Evolutionary conservation across 345 rosid species (phyloP).

Genomic region (Noccaea bulbosa): DNA sequence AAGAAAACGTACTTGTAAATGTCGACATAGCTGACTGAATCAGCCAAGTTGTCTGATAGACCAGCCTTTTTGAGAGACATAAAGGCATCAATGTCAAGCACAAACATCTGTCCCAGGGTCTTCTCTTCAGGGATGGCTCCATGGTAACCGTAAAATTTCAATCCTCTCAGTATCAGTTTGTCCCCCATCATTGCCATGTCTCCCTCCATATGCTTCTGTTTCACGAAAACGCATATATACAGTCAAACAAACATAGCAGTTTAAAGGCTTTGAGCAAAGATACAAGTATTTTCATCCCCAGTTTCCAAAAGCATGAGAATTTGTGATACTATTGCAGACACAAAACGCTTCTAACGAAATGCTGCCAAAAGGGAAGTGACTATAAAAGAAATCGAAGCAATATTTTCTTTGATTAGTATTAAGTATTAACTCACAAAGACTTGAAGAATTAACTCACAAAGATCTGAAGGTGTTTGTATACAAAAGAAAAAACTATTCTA

Average conservation of each 20-base stretch:
- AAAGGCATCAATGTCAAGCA: slow-evolving; percentile 88
- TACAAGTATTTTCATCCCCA: too few relatives aligned
- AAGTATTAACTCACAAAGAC: too few relatives aligned
- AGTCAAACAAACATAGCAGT: not conserved
- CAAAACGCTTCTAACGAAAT: too few relatives aligned
- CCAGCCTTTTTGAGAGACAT: slow-evolving; percentile 77
- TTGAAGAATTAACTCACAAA: too few relatives aligned
- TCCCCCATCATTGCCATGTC: slow-evolving; percentile 55
- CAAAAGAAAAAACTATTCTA: too few relatives aligned
- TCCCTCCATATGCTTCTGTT: slow-evolving; percentile 22
- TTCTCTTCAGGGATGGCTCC: slow-evolving; percentile 77
- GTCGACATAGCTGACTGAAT: slow-evolving; percentile 74
- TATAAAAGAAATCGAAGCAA: too few relatives aligned
- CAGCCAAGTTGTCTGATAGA: slow-evolving; percentile 56
- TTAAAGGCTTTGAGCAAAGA: not conserved
- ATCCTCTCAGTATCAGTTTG: slow-evolving; percentile 71
- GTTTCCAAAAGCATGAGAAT: too few relatives aligned
- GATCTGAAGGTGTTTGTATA: too few relatives aligned
- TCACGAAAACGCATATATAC: not conserved
- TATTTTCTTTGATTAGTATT: too few relatives aligned
- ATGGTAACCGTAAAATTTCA: slow-evolving; percentile 85
- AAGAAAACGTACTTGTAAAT: slow-evolving; percentile 59
- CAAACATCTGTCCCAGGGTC: slow-evolving; percentile 81
- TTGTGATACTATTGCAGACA: too few relatives aligned
- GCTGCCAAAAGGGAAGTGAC: too few relatives aligned